Percentiles rank a stretch among this genome's conserved stretches.
These are phyloP conservation scores for Seiridium cupressi DNA, from an alignment of 2,329 filamentous ascomycete species.

Conservation along the genomic window DNA sequence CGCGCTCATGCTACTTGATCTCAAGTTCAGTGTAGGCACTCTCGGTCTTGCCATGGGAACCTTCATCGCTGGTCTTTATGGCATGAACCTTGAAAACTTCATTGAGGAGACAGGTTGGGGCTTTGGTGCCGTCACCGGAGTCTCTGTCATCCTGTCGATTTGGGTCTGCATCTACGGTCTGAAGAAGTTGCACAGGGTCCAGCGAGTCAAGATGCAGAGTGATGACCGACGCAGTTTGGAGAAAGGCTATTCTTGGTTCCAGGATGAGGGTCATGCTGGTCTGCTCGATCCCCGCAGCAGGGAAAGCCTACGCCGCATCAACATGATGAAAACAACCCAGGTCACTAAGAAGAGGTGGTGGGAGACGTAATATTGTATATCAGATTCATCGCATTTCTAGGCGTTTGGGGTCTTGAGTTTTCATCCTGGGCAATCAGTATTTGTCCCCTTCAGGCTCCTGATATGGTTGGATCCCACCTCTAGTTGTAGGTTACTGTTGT, in stretches of 20 bases:
- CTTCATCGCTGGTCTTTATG: constrained; percentile 97
- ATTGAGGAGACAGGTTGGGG: constrained; percentile 91
- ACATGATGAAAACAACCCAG: constrained; percentile 43
- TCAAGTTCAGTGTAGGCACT: constrained; percentile 94
- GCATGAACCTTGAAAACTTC: constrained; percentile 99
- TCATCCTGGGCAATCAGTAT: not conserved
- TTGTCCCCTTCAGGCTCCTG: not conserved
- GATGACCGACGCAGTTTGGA: constrained; percentile 14
- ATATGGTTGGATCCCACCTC: not conserved
- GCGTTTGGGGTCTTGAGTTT: not conserved
- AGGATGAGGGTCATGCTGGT: constrained; percentile 48
- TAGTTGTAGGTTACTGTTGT: not conserved
- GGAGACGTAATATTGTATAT: not conserved
- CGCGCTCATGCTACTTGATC: constrained; percentile 92
- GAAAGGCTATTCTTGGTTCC: constrained; percentile 38
- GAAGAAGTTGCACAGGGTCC: constrained; percentile 77
- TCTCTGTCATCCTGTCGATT: constrained; percentile 70
- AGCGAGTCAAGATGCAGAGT: constrained; percentile 72
- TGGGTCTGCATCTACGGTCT: constrained; percentile 83
- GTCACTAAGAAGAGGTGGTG: constrained; percentile 30
- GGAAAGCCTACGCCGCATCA: constrained; percentile 51
- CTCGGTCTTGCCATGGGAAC: constrained; percentile 93
- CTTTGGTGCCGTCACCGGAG: constrained; percentile 71
- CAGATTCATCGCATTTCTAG: not conserved
- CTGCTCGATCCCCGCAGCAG: constrained; percentile 53